phyloP scores from a whole-genome alignment of 2,329 filamentous ascomycete genomes.

The Hypocrella siamensis region DNA sequence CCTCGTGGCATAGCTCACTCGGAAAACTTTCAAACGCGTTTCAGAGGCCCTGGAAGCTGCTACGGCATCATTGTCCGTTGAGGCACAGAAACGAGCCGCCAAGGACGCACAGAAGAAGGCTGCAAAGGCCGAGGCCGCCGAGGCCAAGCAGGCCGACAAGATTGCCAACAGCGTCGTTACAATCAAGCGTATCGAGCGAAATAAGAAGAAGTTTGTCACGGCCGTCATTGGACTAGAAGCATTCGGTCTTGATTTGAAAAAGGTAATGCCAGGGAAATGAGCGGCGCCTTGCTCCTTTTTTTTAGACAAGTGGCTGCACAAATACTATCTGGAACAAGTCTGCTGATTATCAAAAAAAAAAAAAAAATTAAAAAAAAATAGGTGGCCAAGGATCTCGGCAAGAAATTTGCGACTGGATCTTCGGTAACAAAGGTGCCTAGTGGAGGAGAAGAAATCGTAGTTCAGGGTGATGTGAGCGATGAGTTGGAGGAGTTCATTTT shows the following conservation, averaged over 20 bases:
- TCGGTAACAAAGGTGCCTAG: slow-evolving; percentile 80
- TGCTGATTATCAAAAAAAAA: too few relatives aligned
- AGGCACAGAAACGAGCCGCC: slow-evolving; percentile 84
- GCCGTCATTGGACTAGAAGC: slow-evolving; percentile 80
- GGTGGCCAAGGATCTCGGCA: slow-evolving; percentile 88
- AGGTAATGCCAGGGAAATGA: too few relatives aligned
- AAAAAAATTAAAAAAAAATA: slow-evolving; percentile 8
- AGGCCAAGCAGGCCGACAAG: slow-evolving; percentile 68
- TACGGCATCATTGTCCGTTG: slow-evolving; percentile 71
- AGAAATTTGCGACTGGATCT: slow-evolving; percentile 93
- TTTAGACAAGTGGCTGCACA: too few relatives aligned
- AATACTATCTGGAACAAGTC: too few relatives aligned
- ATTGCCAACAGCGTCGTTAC: slow-evolving; percentile 69
- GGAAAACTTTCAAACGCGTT: too few relatives aligned
- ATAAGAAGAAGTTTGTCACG: slow-evolving; percentile 95
- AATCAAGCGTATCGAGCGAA: slow-evolving; percentile 95
- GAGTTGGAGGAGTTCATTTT: slow-evolving; percentile 84
- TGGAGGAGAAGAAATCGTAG: slow-evolving; percentile 89
- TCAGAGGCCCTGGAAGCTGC: slow-evolving; percentile 76
- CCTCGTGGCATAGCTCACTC: too few relatives aligned
- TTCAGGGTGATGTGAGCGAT: slow-evolving; percentile 91
- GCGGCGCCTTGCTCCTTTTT: too few relatives aligned
- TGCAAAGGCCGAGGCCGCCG: slow-evolving; percentile 77
- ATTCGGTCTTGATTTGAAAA: slow-evolving; percentile 87
- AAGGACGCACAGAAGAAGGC: slow-evolving; percentile 97